Conservation (phyloP, 495 filamentous ascomycete species). For the Bacidia rubella region DNA sequence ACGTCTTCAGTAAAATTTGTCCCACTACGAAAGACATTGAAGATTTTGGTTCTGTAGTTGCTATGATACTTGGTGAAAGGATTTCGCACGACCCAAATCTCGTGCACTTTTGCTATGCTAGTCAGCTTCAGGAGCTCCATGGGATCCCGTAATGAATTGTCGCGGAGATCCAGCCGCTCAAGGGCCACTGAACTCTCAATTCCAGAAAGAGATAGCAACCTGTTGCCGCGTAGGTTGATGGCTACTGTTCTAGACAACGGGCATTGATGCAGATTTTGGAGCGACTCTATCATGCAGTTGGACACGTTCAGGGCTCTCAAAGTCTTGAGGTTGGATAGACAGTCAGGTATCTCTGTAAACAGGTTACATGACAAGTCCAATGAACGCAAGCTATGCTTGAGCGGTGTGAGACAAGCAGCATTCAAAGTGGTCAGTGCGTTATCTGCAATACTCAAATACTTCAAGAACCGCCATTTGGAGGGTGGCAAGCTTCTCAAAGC, state of each 20-base stretch:
- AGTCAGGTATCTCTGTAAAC: conserved; percentile 82
- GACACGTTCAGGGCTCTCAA: conserved; percentile 84
- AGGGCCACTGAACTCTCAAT: background rate
- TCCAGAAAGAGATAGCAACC: background rate
- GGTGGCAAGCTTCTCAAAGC: conserved; percentile 51
- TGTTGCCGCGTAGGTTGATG: conserved; percentile 56
- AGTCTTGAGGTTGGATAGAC: conserved; percentile 63
- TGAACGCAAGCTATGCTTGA: conserved; percentile 76
- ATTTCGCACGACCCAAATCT: conserved; percentile 83
- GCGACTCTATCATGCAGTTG: conserved; percentile 91
- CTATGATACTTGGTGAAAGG: conserved; percentile 81
- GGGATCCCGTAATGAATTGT: background rate
- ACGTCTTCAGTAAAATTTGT: conserved; percentile 87
- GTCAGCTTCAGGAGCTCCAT: conserved; percentile 40
- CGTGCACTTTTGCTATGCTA: conserved; percentile 75
- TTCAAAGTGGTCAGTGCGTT: conserved; percentile 74
- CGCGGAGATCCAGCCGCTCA: background rate
- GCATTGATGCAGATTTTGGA: conserved; percentile 74
- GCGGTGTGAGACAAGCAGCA: conserved; percentile 56
- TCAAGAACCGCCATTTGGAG: conserved; percentile 88
- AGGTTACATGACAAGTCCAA: conserved; percentile 86
- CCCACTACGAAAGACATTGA: conserved; percentile 90
- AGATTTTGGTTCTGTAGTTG: conserved; percentile 75
- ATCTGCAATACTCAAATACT: conserved; percentile 81
- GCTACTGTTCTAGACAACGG: conserved; percentile 88